phyloP scores from a whole-genome alignment of 2,329 filamentous ascomycete genomes.

The Trematosphaeria pertusa region DNA sequence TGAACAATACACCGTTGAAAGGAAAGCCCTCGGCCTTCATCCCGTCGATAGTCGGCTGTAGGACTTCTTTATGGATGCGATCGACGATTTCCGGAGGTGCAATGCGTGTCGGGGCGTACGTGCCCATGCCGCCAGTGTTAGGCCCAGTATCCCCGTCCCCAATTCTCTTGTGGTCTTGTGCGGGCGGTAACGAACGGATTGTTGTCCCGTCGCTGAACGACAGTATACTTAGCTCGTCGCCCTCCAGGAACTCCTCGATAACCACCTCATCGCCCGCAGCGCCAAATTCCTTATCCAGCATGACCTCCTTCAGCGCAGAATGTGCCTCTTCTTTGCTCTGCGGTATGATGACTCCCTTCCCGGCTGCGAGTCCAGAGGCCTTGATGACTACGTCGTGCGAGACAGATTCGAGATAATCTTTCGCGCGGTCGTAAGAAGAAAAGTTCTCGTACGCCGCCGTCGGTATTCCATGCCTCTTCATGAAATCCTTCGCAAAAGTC shows the following conservation, averaged over 20 bases:
- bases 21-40: constrained; percentile 75
- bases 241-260: constrained; percentile 90
- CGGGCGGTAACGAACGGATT: constrained; percentile 82
- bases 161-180: constrained; percentile 96
- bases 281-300: constrained; percentile 88
- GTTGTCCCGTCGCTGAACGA: constrained; percentile 90
- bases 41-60: constrained; percentile 88
- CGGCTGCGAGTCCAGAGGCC: constrained; percentile 87
- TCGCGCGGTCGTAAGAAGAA: constrained; percentile 74
- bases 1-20: constrained; percentile 76
- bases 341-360: constrained; percentile 94
- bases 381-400: constrained; percentile 75
- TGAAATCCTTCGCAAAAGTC: constrained; percentile 97
- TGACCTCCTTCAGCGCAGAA: constrained; percentile 83
- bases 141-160: constrained; percentile 88
- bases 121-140: constrained; percentile 98
- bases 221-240: constrained; percentile 90
- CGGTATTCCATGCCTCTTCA: constrained; percentile 87
- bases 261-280: constrained; percentile 88
- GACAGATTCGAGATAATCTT: constrained; percentile 67
- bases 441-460: constrained; percentile 94
- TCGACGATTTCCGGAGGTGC: constrained; percentile 70
- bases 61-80: constrained; percentile 77
- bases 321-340: constrained; percentile 82
- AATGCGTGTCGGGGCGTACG: constrained; percentile 77